Evolutionary conservation across 1,284 basidiomycete genomes (phyloP).

Genomic region (Takashimella tepidaria): DNA sequence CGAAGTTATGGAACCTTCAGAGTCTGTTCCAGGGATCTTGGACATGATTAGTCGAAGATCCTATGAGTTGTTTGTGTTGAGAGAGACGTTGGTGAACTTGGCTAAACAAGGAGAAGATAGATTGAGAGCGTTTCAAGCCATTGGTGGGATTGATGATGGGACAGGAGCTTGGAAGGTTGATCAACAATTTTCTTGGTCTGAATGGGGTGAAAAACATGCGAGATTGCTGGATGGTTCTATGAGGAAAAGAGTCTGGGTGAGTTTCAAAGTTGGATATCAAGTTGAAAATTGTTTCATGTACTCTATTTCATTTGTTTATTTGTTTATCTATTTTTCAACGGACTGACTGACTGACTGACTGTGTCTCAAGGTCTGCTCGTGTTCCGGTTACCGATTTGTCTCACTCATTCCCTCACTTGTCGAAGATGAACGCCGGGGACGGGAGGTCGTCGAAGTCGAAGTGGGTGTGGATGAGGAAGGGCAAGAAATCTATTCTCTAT

Average conservation of each 20-base stretch:
- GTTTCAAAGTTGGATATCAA: slow-evolving; percentile 3
- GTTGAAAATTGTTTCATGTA: slow-evolving; percentile 9
- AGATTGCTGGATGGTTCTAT: slow-evolving; percentile 30
- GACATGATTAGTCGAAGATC: slow-evolving; percentile 11
- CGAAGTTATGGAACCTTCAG: slow-evolving; percentile 11
- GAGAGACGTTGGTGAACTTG: slow-evolving; percentile 50
- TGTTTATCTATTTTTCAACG: too few relatives aligned
- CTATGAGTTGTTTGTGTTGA: slow-evolving; percentile 51
- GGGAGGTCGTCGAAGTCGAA: slow-evolving; percentile 8
- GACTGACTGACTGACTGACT: too few relatives aligned
- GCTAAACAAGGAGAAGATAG: slow-evolving; percentile 39
- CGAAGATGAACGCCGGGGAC: slow-evolving; percentile 1
- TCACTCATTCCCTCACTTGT: slow-evolving; percentile 17
- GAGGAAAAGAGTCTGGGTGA: slow-evolving; percentile 36
- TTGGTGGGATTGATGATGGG: slow-evolving; percentile 26
- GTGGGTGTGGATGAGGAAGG: slow-evolving; percentile 23
- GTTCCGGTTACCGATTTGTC: slow-evolving; percentile 43
- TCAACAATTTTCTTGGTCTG: slow-evolving; percentile 27
- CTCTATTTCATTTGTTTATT: too few relatives aligned
- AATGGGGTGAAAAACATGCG: slow-evolving; percentile 37
- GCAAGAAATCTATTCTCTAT: too few relatives aligned
- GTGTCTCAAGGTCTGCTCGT: slow-evolving; percentile 47
- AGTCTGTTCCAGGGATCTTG: slow-evolving; percentile 4
- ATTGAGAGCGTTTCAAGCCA: slow-evolving; percentile 37
- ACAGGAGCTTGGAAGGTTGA: slow-evolving; percentile 17